Percentiles rank a stretch among this genome's conserved stretches.
phyloP scores from a whole-genome alignment of 1,139 yeast genomes.

The Pichia sp. region DNA sequence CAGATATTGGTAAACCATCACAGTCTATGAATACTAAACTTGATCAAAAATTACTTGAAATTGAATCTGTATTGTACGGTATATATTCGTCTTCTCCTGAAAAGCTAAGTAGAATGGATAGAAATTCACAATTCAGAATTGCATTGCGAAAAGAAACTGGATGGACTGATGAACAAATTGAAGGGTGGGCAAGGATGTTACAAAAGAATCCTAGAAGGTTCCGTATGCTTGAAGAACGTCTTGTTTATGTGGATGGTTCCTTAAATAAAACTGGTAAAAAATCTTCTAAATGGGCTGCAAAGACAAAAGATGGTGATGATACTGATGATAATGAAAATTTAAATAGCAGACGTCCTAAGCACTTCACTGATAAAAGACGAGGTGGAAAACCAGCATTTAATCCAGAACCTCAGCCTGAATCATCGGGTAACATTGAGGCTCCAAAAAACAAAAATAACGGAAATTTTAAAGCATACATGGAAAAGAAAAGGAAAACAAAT shows the following conservation, averaged over 20 bases:
- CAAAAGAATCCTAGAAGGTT: conserved; percentile 57
- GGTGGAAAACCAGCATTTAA: neutral
- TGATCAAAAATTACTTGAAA: conserved; percentile 24
- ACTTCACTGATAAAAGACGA: neutral
- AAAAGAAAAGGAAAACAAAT: conserved; percentile 38
- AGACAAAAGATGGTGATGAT: conserved; percentile 13
- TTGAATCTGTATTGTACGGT: conserved; percentile 54
- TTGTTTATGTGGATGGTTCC: conserved; percentile 37
- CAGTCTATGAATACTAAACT: conserved; percentile 16
- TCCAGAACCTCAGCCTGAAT: neutral
- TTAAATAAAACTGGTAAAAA: conserved; percentile 18
- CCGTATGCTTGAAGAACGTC: conserved; percentile 56
- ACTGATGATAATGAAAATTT: neutral
- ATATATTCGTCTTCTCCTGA: conserved; percentile 48
- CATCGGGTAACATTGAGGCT: neutral
- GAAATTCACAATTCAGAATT: conserved; percentile 48
- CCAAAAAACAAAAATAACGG: conserved; percentile 10
- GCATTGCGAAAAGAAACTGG: conserved; percentile 45
- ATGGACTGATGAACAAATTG: conserved; percentile 88
- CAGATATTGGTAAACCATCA: neutral
- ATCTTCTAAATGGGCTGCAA: conserved; percentile 16
- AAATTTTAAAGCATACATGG: conserved; percentile 14
- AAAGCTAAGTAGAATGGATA: conserved; percentile 41
- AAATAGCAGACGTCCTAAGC: neutral
- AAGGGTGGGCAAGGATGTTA: conserved; percentile 85